Percentiles rank a stretch among this genome's conserved stretches.
Conservation (phyloP, 768 basidiomycete genomes). For the Chalciporus pseudorubinellus region DNA sequence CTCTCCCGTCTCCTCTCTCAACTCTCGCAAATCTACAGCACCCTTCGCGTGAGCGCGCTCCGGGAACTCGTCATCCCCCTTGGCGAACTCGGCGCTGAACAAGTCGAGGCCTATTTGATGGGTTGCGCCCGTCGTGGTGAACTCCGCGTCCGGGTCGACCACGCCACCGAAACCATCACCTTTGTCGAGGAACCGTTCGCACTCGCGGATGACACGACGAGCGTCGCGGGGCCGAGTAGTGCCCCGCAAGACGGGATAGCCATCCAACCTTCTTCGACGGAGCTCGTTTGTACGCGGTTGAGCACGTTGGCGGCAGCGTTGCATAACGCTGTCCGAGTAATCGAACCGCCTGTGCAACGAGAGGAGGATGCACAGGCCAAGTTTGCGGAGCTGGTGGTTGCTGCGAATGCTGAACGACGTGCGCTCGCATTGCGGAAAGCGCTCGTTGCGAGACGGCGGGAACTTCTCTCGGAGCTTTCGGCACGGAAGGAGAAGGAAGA, state of each 20-base stretch:
- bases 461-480: slow-evolving; percentile 79
- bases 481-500: slow-evolving; percentile 90
- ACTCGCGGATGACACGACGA: slow-evolving; percentile 33
- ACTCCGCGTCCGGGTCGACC: slow-evolving; percentile 83
- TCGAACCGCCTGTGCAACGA: slow-evolving; percentile 44
- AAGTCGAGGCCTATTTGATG: slow-evolving; percentile 91
- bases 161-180: slow-evolving; percentile 77
- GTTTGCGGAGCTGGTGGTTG: slow-evolving; percentile 57
- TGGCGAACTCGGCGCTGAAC: slow-evolving; percentile 58
- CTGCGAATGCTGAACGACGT: slow-evolving; percentile 72
- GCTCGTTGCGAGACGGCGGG: slow-evolving; percentile 79
- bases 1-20: slow-evolving; percentile 89
- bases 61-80: slow-evolving; percentile 78
- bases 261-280: slow-evolving; percentile 69
- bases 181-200: slow-evolving; percentile 80
- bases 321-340: slow-evolving; percentile 60
- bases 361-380: slow-evolving; percentile 46
- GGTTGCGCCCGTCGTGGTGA: slow-evolving; percentile 86
- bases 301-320: slow-evolving; percentile 72
- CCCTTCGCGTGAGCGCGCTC: slow-evolving; percentile 76
- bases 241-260: slow-evolving; percentile 38
- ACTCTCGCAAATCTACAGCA: slow-evolving; percentile 89
- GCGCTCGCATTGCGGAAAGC: slow-evolving; percentile 75
- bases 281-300: slow-evolving; percentile 75
- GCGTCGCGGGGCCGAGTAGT: slow-evolving; percentile 20